A percentile compares a stretch with the other conserved stretches of the same genome.
These are phyloP conservation scores for Eimeria sp. DNA, from an alignment of 169 alveolate species.

Conservation along the genomic window DNA sequence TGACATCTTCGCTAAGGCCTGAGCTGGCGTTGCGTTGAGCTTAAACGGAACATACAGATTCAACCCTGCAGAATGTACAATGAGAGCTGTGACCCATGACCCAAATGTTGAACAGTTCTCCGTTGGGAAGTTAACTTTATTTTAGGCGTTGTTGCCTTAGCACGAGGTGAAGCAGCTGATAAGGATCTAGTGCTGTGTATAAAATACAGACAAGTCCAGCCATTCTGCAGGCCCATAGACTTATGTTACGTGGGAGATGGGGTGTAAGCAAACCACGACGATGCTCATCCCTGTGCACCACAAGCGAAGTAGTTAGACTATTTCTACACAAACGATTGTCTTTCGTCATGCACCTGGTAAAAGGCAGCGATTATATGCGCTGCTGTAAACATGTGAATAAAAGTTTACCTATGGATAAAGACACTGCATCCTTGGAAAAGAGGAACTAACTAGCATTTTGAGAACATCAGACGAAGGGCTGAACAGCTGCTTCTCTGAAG, in stretches of 20 bases:
- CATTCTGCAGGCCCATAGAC: not conserved
- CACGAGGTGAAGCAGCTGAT: not conserved
- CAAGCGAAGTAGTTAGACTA: not conserved
- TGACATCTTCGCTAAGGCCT: slow-evolving; percentile 11
- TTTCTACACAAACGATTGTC: not conserved
- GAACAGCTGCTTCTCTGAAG: not conserved
- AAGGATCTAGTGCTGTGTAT: not conserved
- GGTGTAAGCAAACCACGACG: not conserved
- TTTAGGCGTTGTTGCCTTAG: not conserved
- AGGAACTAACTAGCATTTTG: not conserved
- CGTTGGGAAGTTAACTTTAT: not conserved
- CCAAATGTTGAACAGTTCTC: not conserved
- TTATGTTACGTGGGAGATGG: not conserved
- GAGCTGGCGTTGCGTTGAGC: slow-evolving; percentile 40
- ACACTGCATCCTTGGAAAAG: too few species aligned
- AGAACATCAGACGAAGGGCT: not conserved
- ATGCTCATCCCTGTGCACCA: not conserved
- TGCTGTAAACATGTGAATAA: not conserved
- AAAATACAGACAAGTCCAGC: not conserved
- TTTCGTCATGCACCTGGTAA: not conserved
- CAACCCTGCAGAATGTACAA: not conserved
- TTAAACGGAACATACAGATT: not conserved
- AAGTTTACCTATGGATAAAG: not conserved
- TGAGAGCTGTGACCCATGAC: not conserved
- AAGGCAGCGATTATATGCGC: not conserved